Evolutionary conservation across 2,329 filamentous ascomycete genomes (phyloP).

Genomic region (Eutypella sp.): DNA sequence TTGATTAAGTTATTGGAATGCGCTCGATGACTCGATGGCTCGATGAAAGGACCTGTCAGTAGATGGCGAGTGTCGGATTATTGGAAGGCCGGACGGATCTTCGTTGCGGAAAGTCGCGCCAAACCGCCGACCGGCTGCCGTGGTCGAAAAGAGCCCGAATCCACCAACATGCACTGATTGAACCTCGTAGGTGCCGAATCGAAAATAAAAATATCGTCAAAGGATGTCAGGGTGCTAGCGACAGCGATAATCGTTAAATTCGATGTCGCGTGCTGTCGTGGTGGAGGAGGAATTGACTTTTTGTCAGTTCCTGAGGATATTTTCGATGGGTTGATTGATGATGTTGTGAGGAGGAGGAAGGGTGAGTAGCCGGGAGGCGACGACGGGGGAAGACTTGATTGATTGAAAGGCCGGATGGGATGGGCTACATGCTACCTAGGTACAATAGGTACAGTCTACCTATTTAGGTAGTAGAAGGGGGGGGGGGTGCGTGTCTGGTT

Average conservation of each 20-base stretch:
- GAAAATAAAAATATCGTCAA: background rate
- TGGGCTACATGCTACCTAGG: background rate
- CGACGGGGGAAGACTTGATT: background rate
- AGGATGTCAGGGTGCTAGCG: slow-evolving; percentile 1
- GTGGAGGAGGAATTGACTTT: background rate
- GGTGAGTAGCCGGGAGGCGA: background rate
- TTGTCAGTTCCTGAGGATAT: background rate
- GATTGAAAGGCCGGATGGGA: slow-evolving; percentile 1
- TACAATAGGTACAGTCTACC: too few species aligned
- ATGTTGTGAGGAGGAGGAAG: slow-evolving; percentile 1
- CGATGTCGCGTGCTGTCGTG: slow-evolving; percentile 6
- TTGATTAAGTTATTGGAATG: slow-evolving; percentile 9
- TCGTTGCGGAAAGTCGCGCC: slow-evolving; percentile 32
- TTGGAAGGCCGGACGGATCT: slow-evolving; percentile 14
- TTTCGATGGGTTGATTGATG: slow-evolving; percentile 1
- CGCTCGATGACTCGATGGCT: slow-evolving; percentile 15
- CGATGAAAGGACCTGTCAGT: background rate
- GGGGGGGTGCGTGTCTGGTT: background rate
- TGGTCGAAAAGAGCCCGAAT: slow-evolving; percentile 27
- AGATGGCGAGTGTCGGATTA: slow-evolving; percentile 8
- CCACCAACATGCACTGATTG: slow-evolving; percentile 29
- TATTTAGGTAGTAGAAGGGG: too few species aligned
- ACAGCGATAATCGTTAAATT: slow-evolving; percentile 2
- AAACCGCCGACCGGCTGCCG: slow-evolving; percentile 33
- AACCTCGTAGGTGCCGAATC: slow-evolving; percentile 5